Base-by-base conservation (phyloP, 208 protist species). In the Leishmania turanica region DNA sequence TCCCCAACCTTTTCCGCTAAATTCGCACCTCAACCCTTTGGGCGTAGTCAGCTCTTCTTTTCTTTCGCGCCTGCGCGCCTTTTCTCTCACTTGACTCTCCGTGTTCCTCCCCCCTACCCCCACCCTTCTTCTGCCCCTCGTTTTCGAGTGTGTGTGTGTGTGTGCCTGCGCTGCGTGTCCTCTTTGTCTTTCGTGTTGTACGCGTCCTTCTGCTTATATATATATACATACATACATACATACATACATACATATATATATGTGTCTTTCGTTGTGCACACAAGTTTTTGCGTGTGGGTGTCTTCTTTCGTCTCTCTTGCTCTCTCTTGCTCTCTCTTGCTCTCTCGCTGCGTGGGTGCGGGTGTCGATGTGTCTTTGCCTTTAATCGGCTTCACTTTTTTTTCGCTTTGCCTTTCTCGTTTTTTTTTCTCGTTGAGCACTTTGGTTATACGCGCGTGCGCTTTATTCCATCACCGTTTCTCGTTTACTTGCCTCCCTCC, bases 331-430 rank as follows among this genome's bases (percentile, higher is more conserved):
- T 66, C 54, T 31, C 54, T 76, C 45, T 1, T 37, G 34, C 37
- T 40, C 45, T 79, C 45, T 79, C 72, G 8, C 9, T 68, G 5
- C 8, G 34, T 68, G 5, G 34, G 11, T 40, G 17, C 8, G 40
- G 65, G 13, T 70, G 65, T 65, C 64, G 1, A 9, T 45, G 15
- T 71, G 1, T 19, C 7, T 40, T 69, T 7, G 42, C 3, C 62
- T 56, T 62, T 71, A 24, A 40, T 75, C 24, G n/a, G 1, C 72
- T 78, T 78, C 62, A 47, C 47, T 56, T 72, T 56, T 80, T 34
- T 40, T 6, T 69, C 72, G n/a, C 71, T 60, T 15, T 27, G 54
- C 21, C 54, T 60, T 6, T 31, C 56, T 19, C 56, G 0, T 13
- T 17, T n/a, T 17, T 37, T 40, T 37, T 37, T 64, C 58, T 64